Evolutionary conservation across 192 early-diverging fungal species (phyloP).

Genomic region (Coemansia erecta): DNA sequence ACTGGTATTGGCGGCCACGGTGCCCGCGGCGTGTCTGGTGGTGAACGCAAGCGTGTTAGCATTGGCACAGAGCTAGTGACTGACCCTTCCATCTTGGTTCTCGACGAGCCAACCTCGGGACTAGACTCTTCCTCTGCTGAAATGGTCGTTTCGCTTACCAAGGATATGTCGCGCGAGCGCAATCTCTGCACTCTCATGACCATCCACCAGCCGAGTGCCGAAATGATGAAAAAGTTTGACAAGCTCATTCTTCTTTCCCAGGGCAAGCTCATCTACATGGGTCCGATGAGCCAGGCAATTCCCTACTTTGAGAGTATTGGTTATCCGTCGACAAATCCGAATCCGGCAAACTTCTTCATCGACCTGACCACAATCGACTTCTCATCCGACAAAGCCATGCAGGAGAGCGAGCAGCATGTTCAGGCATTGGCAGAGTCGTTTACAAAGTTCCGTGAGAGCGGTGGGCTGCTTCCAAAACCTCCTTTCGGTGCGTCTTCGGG

Average conservation of each 20-base stretch:
- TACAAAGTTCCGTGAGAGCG: slow-evolving; percentile 16
- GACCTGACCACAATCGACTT: too few relatives aligned
- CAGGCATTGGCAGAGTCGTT: slow-evolving; percentile 35
- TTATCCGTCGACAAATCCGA: slow-evolving; percentile 81
- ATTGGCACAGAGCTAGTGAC: slow-evolving; percentile 92
- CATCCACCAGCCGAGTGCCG: too few relatives aligned
- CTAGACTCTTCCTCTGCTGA: slow-evolving; percentile 89
- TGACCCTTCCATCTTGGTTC: slow-evolving; percentile 12
- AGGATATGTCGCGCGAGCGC: slow-evolving; percentile 69
- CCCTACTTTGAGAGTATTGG: slow-evolving; percentile 73
- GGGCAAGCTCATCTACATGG: slow-evolving; percentile 79
- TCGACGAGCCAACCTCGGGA: slow-evolving; percentile 13
- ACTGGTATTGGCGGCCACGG: slow-evolving; percentile 68
- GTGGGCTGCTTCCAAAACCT: slow-evolving; percentile 30
- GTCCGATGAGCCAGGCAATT: slow-evolving; percentile 61
- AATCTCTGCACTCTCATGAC: slow-evolving; percentile 89
- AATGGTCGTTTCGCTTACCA: slow-evolving; percentile 85
- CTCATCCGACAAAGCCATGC: slow-evolving; percentile 34
- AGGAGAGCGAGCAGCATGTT: slow-evolving; percentile 26
- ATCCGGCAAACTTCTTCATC: slow-evolving; percentile 79
- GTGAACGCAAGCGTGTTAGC: slow-evolving; percentile 87
- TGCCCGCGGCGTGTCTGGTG: slow-evolving; percentile 81
- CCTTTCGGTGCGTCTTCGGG: slow-evolving; percentile 33
- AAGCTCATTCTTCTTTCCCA: slow-evolving; percentile 78
- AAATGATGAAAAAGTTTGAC: slow-evolving; percentile 87